Conservation (phyloP, 2,329 filamentous ascomycete species). For the Hymenoscyphus fructigenus region DNA sequence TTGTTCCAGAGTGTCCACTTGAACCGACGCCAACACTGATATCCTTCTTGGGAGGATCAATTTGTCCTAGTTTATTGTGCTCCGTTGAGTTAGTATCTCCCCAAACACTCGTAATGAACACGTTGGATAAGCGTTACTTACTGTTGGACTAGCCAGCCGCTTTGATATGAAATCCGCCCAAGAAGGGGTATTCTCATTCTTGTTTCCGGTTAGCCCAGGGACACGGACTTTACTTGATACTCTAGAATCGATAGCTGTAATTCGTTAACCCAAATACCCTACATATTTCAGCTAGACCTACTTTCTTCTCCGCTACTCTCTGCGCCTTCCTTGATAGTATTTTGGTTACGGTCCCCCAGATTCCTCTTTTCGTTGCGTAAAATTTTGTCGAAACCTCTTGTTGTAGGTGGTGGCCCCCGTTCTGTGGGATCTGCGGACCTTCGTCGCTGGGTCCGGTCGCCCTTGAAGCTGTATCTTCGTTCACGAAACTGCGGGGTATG, state of each 20-base stretch:
- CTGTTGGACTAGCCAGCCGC: too few relatives aligned
- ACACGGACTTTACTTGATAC: background rate
- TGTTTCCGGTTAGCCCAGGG: conserved; percentile 33
- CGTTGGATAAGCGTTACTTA: too few relatives aligned
- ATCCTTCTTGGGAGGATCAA: too few relatives aligned
- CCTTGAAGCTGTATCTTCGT: conserved; percentile 54
- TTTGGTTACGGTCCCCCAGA: conserved; percentile 41
- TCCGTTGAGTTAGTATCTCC: too few relatives aligned
- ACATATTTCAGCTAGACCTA: conserved; percentile 20
- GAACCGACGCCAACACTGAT: too few relatives aligned
- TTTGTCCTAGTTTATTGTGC: too few relatives aligned
- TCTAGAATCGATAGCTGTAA: too few relatives aligned
- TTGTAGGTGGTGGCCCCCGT: conserved; percentile 62
- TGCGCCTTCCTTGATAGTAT: conserved; percentile 37
- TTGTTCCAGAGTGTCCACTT: too few relatives aligned
- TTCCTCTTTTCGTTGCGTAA: conserved; percentile 49
- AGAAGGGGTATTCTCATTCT: too few relatives aligned
- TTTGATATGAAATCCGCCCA: too few relatives aligned
- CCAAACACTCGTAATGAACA: too few relatives aligned
- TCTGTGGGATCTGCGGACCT: conserved; percentile 43
- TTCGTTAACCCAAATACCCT: too few relatives aligned
- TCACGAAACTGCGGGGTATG: conserved; percentile 43
- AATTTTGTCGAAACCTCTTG: conserved; percentile 69
- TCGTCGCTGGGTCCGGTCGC: conserved; percentile 37
- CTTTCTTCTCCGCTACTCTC: conserved; percentile 26